Percentiles rank a stretch among this genome's conserved stretches.
Evolutionary conservation across 192 early-diverging fungal genomes (phyloP).

Genomic region (Glomus cerebriforme): DNA sequence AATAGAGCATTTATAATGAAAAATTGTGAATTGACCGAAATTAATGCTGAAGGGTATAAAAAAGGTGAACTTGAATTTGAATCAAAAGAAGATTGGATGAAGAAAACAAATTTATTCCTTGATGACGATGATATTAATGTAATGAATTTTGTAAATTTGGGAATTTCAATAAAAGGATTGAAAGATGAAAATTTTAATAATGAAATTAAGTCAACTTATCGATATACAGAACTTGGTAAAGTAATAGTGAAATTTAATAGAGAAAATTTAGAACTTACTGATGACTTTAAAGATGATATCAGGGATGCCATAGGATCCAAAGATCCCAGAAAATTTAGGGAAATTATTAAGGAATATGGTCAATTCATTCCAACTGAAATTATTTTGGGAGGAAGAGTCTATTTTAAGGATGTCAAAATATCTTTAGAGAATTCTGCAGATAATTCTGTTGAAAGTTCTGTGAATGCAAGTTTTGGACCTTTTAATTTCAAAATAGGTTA

Average conservation of each 20-base stretch:
- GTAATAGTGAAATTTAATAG: background rate
- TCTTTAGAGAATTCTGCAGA: background rate
- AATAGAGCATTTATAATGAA: background rate
- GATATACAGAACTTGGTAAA: background rate
- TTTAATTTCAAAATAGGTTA: too few relatives aligned
- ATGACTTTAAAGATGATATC: background rate
- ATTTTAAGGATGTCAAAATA: background rate
- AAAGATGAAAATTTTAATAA: background rate
- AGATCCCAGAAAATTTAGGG: background rate
- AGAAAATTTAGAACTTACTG: background rate
- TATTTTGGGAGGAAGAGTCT: background rate
- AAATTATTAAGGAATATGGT: background rate
- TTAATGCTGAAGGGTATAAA: background rate
- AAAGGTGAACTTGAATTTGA: background rate
- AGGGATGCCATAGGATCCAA: background rate
- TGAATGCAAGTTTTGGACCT: background rate
- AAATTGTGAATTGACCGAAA: background rate
- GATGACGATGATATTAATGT: background rate
- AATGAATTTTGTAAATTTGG: background rate
- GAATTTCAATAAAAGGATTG: background rate
- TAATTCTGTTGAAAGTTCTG: background rate
- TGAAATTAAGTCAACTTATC: background rate
- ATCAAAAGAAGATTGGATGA: background rate
- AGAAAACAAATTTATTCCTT: background rate
- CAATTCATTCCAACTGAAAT: background rate